Conservation (phyloP, 2,329 filamentous ascomycete genomes). For the Elsinoe ampelina region DNA sequence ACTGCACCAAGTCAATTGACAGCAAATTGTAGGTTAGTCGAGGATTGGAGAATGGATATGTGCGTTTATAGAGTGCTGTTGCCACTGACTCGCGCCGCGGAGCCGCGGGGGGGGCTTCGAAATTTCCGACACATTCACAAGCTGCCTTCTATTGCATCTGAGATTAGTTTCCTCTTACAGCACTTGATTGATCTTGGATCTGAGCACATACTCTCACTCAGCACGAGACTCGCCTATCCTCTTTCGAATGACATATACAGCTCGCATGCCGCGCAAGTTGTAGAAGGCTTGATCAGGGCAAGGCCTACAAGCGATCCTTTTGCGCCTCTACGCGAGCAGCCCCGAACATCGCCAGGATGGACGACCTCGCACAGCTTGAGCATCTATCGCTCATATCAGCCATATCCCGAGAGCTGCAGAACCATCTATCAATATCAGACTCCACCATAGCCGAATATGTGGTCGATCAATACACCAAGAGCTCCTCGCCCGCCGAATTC, state of each 20-base stretch:
- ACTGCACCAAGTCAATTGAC: too few relatives aligned
- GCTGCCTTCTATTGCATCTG: neutral
- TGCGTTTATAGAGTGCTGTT: too few relatives aligned
- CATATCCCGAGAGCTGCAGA: slow-evolving; percentile 87
- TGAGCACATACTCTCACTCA: too few relatives aligned
- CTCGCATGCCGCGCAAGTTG: neutral
- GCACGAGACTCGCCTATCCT: too few relatives aligned
- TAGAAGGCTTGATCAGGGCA: neutral
- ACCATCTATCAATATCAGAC: slow-evolving; percentile 83
- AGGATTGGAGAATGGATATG: too few relatives aligned
- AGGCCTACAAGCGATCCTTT: slow-evolving; percentile 11
- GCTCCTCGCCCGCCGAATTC: slow-evolving; percentile 61
- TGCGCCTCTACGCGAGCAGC: neutral
- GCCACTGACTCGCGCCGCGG: neutral
- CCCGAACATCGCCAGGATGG: slow-evolving; percentile 47
- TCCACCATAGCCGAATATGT: slow-evolving; percentile 95
- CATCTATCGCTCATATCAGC: slow-evolving; percentile 88
- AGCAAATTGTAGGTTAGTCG: too few relatives aligned
- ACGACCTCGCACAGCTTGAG: slow-evolving; percentile 85
- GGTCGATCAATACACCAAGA: slow-evolving; percentile 78
- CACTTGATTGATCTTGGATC: too few relatives aligned
- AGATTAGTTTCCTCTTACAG: too few relatives aligned
- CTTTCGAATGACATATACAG: too few relatives aligned
- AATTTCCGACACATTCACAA: neutral
- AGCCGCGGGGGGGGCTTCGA: neutral